Evolutionary conservation across 805 yeast genomes (phyloP).

Genomic region (Ogataea salicorniae): DNA sequence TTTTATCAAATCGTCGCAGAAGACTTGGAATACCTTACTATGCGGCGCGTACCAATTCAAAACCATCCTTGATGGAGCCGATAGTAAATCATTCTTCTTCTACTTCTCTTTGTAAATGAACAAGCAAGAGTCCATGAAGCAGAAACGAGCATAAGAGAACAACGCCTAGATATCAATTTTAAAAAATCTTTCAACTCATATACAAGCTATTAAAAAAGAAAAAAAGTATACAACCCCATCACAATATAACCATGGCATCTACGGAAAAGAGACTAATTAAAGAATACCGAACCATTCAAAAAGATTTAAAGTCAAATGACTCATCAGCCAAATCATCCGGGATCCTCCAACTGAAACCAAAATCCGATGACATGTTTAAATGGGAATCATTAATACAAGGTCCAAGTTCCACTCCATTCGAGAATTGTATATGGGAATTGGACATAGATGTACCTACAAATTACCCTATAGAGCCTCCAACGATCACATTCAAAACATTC

Average conservation of each 20-base stretch:
- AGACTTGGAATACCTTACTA: too few relatives aligned
- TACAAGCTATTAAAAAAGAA: too few relatives aligned
- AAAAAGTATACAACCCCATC: too few relatives aligned
- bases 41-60: too few relatives aligned
- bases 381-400: constrained; percentile 54
- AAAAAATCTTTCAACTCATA: too few relatives aligned
- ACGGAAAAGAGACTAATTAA: constrained; percentile 33
- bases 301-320: constrained; percentile 19
- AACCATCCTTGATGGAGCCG: too few relatives aligned
- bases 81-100: too few relatives aligned
- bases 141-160: too few relatives aligned
- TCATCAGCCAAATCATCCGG: constrained; percentile 23
- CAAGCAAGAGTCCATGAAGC: too few relatives aligned
- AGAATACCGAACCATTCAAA: constrained; percentile 30
- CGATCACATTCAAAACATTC: constrained; percentile 35
- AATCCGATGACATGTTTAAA: constrained; percentile 33
- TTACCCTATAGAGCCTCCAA: constrained; percentile 61
- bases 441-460: constrained; percentile 37
- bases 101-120: too few relatives aligned
- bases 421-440: constrained; percentile 48
- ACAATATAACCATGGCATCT: constrained; percentile 9
- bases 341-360: constrained; percentile 41
- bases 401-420: constrained; percentile 48
- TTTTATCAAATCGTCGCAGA: too few relatives aligned
- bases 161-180: too few relatives aligned